phyloP scores from a whole-genome alignment of 2,329 filamentous ascomycete genomes.

The Myriosclerotinia duriaeana region DNA sequence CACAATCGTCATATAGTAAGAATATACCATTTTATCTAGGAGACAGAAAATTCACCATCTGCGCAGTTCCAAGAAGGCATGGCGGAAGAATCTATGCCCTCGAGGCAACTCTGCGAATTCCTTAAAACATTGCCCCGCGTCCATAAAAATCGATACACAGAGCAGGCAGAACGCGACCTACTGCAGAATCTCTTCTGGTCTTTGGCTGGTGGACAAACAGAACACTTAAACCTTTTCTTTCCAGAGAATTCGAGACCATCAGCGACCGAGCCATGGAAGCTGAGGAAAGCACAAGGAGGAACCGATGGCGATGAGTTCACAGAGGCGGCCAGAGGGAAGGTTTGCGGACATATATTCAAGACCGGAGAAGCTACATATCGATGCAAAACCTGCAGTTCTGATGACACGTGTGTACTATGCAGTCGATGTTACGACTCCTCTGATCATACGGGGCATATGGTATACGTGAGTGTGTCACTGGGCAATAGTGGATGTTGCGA shows the following conservation, averaged over 20 bases:
- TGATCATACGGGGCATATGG: slow-evolving; percentile 90
- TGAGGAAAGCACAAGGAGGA: slow-evolving; percentile 87
- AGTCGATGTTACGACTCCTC: slow-evolving; percentile 93
- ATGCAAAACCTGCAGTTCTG: slow-evolving; percentile 89
- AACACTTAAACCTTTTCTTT: slow-evolving; percentile 79
- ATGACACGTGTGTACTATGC: slow-evolving; percentile 94
- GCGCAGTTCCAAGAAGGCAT: not conserved
- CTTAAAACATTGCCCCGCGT: slow-evolving; percentile 74
- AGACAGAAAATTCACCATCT: not conserved
- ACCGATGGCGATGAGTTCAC: slow-evolving; percentile 93
- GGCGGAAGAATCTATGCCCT: slow-evolving; percentile 25
- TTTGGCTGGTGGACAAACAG: slow-evolving; percentile 70
- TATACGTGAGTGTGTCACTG: slow-evolving; percentile 81
- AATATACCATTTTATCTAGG: not conserved
- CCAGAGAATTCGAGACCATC: slow-evolving; percentile 65
- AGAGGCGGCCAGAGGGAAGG: slow-evolving; percentile 83
- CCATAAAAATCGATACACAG: slow-evolving; percentile 73
- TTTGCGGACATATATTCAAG: slow-evolving; percentile 97
- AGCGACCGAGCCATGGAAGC: slow-evolving; percentile 60
- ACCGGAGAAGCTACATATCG: slow-evolving; percentile 89
- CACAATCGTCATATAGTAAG: not conserved
- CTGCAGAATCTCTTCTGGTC: slow-evolving; percentile 82
- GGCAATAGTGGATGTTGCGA: slow-evolving; percentile 97
- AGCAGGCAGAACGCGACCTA: slow-evolving; percentile 69
- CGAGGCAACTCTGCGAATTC: slow-evolving; percentile 80